Evolutionary conservation across 805 yeast species (phyloP).

Genomic region (Danielozyma ontarioensis): DNA sequence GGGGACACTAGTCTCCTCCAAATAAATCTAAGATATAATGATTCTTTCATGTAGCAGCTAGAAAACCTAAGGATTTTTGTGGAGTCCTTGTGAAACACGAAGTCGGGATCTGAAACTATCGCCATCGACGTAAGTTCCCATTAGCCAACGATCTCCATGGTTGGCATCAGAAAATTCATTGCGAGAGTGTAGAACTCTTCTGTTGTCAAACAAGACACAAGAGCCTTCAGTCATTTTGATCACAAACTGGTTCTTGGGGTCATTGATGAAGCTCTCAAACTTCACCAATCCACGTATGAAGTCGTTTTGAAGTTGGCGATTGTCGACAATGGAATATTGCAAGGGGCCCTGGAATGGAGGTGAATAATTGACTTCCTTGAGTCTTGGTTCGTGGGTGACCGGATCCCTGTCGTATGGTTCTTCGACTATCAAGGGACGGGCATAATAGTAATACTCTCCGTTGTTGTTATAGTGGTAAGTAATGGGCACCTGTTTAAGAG

Average conservation of each 20-base stretch:
- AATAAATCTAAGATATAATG: too few relatives aligned
- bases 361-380: conserved; percentile 64
- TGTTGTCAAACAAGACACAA: conserved; percentile 65
- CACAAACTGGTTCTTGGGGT: conserved; percentile 49
- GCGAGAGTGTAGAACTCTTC: conserved; percentile 68
- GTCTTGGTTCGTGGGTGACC: conserved; percentile 21
- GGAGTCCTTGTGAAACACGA: conserved; percentile 25
- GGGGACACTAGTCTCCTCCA: too few relatives aligned
- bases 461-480: conserved; percentile 65
- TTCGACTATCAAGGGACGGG: conserved; percentile 61
- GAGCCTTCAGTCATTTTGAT: conserved; percentile 52
- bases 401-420: conserved; percentile 25
- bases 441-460: conserved; percentile 55
- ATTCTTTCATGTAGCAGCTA: too few relatives aligned
- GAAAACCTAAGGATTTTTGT: too few relatives aligned
- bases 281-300: conserved; percentile 52
- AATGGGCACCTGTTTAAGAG: conserved; percentile 56
- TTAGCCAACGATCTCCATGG: conserved; percentile 59
- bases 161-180: conserved; percentile 34
- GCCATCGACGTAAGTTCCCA: conserved; percentile 71
- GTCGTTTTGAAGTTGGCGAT: conserved; percentile 34
- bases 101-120: conserved; percentile 65
- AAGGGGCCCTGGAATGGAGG: conserved; percentile 84
- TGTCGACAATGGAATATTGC: conserved; percentile 44
- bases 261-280: conserved; percentile 56